Evolutionary conservation across 768 basidiomycete species (phyloP), one percentile per base, ranked within the genome.

Genomic region (Mycena alexandri): DNA sequence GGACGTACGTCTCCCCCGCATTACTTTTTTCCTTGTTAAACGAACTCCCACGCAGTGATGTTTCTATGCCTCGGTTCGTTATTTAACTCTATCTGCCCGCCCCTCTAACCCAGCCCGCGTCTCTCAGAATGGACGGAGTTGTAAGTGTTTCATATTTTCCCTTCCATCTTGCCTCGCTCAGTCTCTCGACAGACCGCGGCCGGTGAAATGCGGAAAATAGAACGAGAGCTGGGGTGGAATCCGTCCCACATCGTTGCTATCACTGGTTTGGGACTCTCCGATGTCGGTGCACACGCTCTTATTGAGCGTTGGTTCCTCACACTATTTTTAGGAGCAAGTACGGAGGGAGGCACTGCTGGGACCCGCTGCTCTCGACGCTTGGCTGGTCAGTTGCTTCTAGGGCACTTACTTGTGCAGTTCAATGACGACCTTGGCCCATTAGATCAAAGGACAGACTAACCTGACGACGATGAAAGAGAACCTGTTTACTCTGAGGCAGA

Each of bases 41-140:
- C 42, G 14, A 17, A 16, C 8, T 38, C 24, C 6, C 38, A 11
- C 11, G 13, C 53, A 55, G 55, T 14, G 68, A 69, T 47, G 34
- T 69, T 5, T 69, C 68, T 44, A 69, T 69, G 68, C 68, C 68
- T 24, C 51, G 68, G 64, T 65, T 14, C 57, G 68, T 65, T n/a
- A 29, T 29, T 6, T 6, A 29, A 29, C 29, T 29, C 29, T 29
- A 29, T 29, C 29, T 29, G 29, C 29, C 3, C 29, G 29, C 29
- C n/a, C n/a, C n/a, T 29, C 29, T 29, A 29, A 29, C 29, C 29
- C 29, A 29, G 3, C 29, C 6, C 29, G 29, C 29, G 29, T 29
- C 29, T 29, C 29, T 29, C 24, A 68, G 66, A 21, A 68, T 68
- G 66, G 66, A 68, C 55, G 66, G 66, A 2, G 66, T 68, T 5